Evolutionary conservation across 1,139 yeast genomes (phyloP).

Genomic region (Protomyces lactucae-debilis): DNA sequence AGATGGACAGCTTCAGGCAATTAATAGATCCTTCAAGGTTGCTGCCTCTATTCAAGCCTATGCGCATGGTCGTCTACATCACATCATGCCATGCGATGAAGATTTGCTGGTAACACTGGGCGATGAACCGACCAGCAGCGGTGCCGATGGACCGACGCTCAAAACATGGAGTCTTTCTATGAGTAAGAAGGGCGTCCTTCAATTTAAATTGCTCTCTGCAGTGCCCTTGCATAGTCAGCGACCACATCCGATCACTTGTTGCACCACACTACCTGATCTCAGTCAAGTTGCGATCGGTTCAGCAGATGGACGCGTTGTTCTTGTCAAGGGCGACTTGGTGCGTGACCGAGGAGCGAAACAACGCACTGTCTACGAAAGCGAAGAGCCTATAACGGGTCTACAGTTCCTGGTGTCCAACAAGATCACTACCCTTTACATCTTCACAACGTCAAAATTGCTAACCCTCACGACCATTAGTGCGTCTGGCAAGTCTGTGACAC

Average conservation of each 20-base stretch:
- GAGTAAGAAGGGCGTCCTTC: not conserved
- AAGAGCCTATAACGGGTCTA: constrained; percentile 78
- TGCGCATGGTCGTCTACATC: constrained; percentile 51
- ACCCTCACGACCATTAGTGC: constrained; percentile 71
- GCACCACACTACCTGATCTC: constrained; percentile 1
- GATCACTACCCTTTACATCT: constrained; percentile 48
- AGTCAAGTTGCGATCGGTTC: constrained; percentile 70
- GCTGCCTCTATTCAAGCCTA: constrained; percentile 57
- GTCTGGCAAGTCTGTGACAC: constrained; percentile 64
- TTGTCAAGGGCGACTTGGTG: constrained; percentile 79
- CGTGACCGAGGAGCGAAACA: constrained; percentile 91
- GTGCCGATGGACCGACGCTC: not conserved
- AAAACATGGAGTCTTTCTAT: constrained; percentile 14
- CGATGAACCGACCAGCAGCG: not conserved
- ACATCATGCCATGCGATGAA: constrained; percentile 42
- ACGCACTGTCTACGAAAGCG: constrained; percentile 63
- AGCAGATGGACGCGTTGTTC: constrained; percentile 77
- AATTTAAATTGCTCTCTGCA: constrained; percentile 1
- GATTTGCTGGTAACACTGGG: constrained; percentile 11
- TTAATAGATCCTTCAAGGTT: constrained; percentile 50
- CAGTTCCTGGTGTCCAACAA: constrained; percentile 47
- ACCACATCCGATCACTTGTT: constrained; percentile 20
- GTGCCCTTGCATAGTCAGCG: constrained; percentile 1
- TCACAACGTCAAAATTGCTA: constrained; percentile 65
- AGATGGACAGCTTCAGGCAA: constrained; percentile 54